These are phyloP conservation scores for Neophaeococcomyces mojaviensis DNA, from an alignment of 2,329 filamentous ascomycete species.

Conservation along the genomic window DNA sequence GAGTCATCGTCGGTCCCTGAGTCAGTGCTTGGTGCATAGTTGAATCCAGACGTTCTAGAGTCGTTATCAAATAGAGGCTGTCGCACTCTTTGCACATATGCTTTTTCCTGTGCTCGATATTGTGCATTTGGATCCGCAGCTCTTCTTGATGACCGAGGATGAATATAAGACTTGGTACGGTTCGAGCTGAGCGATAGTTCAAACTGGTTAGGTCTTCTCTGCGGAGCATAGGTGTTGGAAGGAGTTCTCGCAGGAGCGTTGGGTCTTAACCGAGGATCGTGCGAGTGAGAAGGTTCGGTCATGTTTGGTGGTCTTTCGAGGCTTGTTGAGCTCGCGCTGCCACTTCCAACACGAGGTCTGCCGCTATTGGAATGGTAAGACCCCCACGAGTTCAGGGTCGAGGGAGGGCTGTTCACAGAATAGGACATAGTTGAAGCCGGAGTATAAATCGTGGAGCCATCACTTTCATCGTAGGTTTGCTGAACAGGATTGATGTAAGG, in stretches of 20 bases:
- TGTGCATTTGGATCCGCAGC: slow-evolving; percentile 58
- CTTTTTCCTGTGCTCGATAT: slow-evolving; percentile 80
- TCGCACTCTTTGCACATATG: slow-evolving; percentile 85
- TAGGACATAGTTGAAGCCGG: slow-evolving; percentile 18
- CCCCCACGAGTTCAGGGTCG: slow-evolving; percentile 30
- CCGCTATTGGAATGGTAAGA: slow-evolving; percentile 25
- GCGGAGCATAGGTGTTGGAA: slow-evolving; percentile 69
- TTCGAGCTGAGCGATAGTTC: slow-evolving; percentile 35
- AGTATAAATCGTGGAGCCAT: slow-evolving; percentile 25
- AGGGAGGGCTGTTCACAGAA: slow-evolving; percentile 19
- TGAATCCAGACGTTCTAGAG: slow-evolving; percentile 60
- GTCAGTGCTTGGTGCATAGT: slow-evolving; percentile 59
- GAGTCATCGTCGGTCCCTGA: slow-evolving; percentile 71
- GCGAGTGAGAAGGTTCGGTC: slow-evolving; percentile 4
- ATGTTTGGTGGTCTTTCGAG: slow-evolving; percentile 21
- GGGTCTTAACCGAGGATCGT: slow-evolving; percentile 52
- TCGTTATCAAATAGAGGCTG: slow-evolving; percentile 68
- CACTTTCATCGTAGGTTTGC: slow-evolving; percentile 25
- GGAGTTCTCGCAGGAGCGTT: slow-evolving; percentile 62
- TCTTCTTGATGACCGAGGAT: slow-evolving; percentile 45
- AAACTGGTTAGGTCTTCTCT: slow-evolving; percentile 47
- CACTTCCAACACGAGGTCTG: slow-evolving; percentile 37
- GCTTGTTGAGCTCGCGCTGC: slow-evolving; percentile 35
- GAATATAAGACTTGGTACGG: slow-evolving; percentile 50
- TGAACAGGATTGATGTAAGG: slow-evolving; percentile 24